Evolutionary conservation across 1,139 yeast genomes (phyloP).

Genomic region (Komagataea norvegica): DNA sequence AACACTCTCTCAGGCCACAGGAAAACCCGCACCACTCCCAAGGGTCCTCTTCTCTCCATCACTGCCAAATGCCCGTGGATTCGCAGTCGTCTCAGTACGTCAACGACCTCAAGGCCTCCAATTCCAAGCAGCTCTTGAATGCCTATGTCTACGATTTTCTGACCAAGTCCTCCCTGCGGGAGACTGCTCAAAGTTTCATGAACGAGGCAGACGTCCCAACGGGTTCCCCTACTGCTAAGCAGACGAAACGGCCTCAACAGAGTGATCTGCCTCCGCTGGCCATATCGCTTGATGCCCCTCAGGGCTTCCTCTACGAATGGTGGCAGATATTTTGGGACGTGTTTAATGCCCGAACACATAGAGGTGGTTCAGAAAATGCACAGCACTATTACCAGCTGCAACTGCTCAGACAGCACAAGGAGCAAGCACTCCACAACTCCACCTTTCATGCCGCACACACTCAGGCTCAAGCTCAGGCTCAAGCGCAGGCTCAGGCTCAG

Average conservation of each 20-base stretch:
- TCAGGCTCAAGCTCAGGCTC: conserved; percentile 24
- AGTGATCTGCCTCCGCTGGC: conserved; percentile 45
- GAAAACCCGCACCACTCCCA: too few relatives aligned
- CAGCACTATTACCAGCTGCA: conserved; percentile 71
- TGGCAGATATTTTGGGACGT: conserved; percentile 97
- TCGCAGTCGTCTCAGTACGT: conserved; percentile 20
- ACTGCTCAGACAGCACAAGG: conserved; percentile 58
- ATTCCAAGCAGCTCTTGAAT: conserved; percentile 65
- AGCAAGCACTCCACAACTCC: conserved; percentile 44
- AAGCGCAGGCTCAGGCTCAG: conserved; percentile 19
- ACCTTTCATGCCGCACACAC: conserved; percentile 37
- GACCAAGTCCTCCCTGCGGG: conserved; percentile 63
- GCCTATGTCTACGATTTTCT: conserved; percentile 86
- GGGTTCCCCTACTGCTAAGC: conserved; percentile 21
- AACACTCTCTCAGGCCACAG: too few relatives aligned
- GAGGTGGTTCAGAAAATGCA: conserved; percentile 59
- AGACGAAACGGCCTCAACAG: conserved; percentile 24
- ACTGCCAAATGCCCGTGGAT: conserved; percentile 9
- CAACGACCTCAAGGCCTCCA: conserved; percentile 48
- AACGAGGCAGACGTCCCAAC: conserved; percentile 57
- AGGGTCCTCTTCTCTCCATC: too few relatives aligned
- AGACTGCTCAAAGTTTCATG: conserved; percentile 68
- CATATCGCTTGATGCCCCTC: conserved; percentile 73
- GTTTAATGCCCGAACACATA: conserved; percentile 71
- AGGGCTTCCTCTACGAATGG: conserved; percentile 88